phyloP scores from a whole-genome alignment of 306 rosid species.

The Acacia acuminata region DNA sequence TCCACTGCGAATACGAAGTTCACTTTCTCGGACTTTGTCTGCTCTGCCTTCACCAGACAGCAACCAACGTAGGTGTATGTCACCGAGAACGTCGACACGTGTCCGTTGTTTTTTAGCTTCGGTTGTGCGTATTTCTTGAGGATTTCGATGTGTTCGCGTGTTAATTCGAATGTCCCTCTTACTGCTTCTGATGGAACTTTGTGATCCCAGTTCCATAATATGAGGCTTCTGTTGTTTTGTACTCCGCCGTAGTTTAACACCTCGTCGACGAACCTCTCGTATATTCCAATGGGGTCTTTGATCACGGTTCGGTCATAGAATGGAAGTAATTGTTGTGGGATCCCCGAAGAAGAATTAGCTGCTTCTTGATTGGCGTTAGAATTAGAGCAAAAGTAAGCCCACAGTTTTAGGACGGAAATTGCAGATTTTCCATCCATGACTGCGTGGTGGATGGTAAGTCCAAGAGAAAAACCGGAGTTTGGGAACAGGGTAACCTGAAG shows the following conservation, averaged over 20 bases:
- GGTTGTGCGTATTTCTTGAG: constrained; percentile 22
- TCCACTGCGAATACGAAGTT: constrained; percentile 33
- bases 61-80: constrained; percentile 36
- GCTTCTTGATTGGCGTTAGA: neutral
- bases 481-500: constrained; percentile 46
- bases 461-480: constrained; percentile 36
- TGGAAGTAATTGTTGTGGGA: constrained; percentile 42
- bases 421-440: constrained; percentile 37
- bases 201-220: constrained; percentile 11
- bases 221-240: constrained; percentile 26
- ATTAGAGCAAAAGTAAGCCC: constrained; percentile 40
- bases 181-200: neutral
- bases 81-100: constrained; percentile 37
- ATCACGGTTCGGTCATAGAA: constrained; percentile 43
- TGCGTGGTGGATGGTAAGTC: constrained; percentile 39
- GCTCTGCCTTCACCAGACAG: constrained; percentile 33
- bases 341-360: neutral
- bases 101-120: neutral
- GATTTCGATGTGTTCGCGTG: constrained; percentile 22
- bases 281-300: constrained; percentile 37
- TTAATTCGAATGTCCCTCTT: constrained; percentile 42
- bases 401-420: constrained; percentile 40
- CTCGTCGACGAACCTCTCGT: constrained; percentile 1
- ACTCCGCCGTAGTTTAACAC: constrained; percentile 26
- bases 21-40: neutral